Evolutionary conservation across 257 asterid genomes (phyloP), one percentile per base, ranked within the genome.

Genomic region (Scutellaria barbata): DNA sequence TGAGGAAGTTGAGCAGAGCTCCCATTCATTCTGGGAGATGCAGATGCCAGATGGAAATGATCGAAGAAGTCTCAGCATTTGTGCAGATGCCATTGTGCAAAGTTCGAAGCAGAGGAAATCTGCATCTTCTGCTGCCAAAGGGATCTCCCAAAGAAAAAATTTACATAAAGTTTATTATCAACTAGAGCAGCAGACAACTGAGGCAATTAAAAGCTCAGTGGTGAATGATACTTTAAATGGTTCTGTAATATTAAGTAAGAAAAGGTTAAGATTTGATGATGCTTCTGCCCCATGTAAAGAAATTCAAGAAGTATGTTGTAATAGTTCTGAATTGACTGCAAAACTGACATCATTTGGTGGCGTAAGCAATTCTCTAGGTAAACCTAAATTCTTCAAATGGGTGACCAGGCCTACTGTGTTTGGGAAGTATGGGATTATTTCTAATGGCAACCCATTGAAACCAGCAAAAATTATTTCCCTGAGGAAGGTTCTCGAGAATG

Each of bases 371-470:
- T 70, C 77, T 68, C 63, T 68, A 41, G 70, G 59, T 63, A 64
- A 74, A 68, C 70, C 71, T 13, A 77, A 59, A 75, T 53, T 58
- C 48, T 62, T 53, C 68, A 75, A 69, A 48, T 50, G 70, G 75
- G 73, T 54, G 69, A 78, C 52, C 66, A 82, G 80, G 77, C 94
- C 94, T 59, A 62, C 76, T 39, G 88, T 84, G 55, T 66, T 70
- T 59, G 89, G 84, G 66, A 83, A 80, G 75, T 87, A 83, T 77
- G 95, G 91, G 33, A 75, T 85, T 75, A 85, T 88, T 62, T 77
- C 89, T 63, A 88, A 84, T 72, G 91, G 74, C 30, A 77, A 82
- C 61, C 68, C 80, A 37, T 72, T 63, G 33, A 87, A 82, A 65
- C 81, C 85, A 42, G 58, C 82, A 30, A 85, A 83, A 79, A 72